Evolutionary conservation across 768 basidiomycete species (phyloP).

Genomic region (Cyathus striatus): DNA sequence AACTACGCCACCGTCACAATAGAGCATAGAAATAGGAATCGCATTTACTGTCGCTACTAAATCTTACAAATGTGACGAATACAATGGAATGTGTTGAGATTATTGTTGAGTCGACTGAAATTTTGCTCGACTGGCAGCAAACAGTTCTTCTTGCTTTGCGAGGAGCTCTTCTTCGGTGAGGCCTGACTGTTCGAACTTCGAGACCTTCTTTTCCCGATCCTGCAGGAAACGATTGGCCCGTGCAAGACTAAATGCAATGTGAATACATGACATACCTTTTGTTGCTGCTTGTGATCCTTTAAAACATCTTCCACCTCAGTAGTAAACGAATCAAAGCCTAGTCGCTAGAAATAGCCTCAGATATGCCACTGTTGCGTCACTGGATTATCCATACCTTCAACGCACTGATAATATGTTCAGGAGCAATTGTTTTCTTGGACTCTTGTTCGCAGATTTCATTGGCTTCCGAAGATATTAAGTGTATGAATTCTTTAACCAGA

Average conservation of each 20-base stretch:
- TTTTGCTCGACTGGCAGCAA: constrained; percentile 86
- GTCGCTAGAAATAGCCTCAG: constrained; percentile 44
- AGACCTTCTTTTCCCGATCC: constrained; percentile 91
- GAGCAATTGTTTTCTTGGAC: constrained; percentile 97
- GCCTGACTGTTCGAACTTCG: constrained; percentile 84
- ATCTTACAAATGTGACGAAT: constrained; percentile 22
- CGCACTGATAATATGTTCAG: constrained; percentile 92
- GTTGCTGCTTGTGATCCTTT: constrained; percentile 94
- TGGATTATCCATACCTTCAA: too few species aligned
- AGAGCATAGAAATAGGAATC: constrained; percentile 21
- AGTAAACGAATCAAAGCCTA: constrained; percentile 91
- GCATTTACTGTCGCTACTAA: too few species aligned
- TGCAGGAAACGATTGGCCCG: constrained; percentile 29
- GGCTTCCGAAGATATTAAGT: constrained; percentile 94
- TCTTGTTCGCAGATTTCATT: constrained; percentile 98
- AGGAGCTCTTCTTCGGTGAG: constrained; percentile 88
- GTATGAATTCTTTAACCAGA: constrained; percentile 84
- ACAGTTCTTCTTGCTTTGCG: constrained; percentile 84
- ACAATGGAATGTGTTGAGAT: constrained; percentile 12
- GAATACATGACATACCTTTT: constrained; percentile 56
- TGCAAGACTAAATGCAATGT: constrained; percentile 4
- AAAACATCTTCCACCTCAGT: constrained; percentile 88
- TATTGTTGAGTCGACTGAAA: constrained; percentile 61
- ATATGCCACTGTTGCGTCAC: too few species aligned
- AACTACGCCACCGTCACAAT: constrained; percentile 38